These are phyloP conservation scores for Tolypocladium sp. DNA, from an alignment of 2,329 filamentous ascomycete genomes.

Conservation along the genomic window DNA sequence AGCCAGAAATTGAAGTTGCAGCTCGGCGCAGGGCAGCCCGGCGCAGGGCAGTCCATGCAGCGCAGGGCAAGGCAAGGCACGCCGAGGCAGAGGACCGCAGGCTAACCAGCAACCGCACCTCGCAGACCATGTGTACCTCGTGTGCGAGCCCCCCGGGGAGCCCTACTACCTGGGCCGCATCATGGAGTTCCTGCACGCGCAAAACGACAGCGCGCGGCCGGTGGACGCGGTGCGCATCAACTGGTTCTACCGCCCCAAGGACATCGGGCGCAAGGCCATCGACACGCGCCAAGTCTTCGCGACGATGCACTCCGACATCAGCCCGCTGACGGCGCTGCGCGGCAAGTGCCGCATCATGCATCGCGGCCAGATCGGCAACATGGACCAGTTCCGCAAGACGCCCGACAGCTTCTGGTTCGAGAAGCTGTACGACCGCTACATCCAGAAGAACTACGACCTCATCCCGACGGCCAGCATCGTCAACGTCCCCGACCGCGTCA, in stretches of 20 bases:
- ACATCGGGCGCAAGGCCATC: constrained; percentile 84
- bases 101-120: constrained; percentile 26
- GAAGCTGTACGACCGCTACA: constrained; percentile 96
- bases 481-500: constrained; percentile 91
- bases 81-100: neutral
- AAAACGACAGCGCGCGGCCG: constrained; percentile 62
- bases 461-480: constrained; percentile 88
- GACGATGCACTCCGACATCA: constrained; percentile 97
- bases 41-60: neutral
- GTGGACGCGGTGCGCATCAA: constrained; percentile 89
- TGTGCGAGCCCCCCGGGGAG: constrained; percentile 95
- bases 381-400: constrained; percentile 76
- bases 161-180: constrained; percentile 96
- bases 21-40: neutral
- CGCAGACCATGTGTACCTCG: constrained; percentile 77
- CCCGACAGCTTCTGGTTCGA: constrained; percentile 95
- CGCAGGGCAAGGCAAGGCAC: neutral
- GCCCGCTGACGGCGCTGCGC: constrained; percentile 81
- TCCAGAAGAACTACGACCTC: constrained; percentile 94
- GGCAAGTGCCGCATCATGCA: constrained; percentile 90
- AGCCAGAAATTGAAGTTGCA: neutral
- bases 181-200: constrained; percentile 90
- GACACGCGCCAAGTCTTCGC: constrained; percentile 89
- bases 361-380: constrained; percentile 71
- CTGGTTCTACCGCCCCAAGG: constrained; percentile 96